These are phyloP conservation scores for Rosa hybrid DNA, from an alignment of 331 rosid species.

Conservation along the genomic window DNA sequence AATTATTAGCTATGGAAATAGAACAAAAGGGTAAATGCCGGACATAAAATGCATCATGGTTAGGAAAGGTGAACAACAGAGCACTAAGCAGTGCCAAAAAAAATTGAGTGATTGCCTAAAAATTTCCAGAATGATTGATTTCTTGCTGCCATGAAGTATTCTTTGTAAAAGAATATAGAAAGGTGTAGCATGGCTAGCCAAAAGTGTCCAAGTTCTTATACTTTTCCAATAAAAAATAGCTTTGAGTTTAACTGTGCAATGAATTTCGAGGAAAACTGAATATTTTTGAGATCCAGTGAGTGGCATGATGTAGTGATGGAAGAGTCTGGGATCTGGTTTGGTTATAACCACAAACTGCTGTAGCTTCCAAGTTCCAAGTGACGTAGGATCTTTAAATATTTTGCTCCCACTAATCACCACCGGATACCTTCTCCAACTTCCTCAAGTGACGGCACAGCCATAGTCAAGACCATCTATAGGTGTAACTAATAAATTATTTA, in stretches of 20 bases:
- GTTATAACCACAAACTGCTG: neutral
- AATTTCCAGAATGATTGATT: neutral
- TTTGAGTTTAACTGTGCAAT: neutral
- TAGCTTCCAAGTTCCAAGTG: neutral
- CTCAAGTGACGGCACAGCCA: neutral
- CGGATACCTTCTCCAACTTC: neutral
- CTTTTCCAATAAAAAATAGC: neutral
- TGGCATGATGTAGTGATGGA: neutral
- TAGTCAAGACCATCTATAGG: neutral
- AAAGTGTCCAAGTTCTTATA: neutral
- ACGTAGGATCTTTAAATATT: neutral
- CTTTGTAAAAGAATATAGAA: neutral
- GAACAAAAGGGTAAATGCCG: neutral
- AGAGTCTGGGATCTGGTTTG: neutral
- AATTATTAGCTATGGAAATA: neutral
- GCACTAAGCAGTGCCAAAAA: neutral
- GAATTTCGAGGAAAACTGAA: neutral
- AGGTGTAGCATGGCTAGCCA: neutral
- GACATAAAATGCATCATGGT: neutral
- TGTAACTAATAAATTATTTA: neutral
- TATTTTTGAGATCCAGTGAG: neutral
- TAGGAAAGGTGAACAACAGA: conserved; percentile 2
- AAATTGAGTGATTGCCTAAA: neutral
- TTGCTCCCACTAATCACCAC: neutral
- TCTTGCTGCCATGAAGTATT: neutral